Base-by-base conservation (phyloP, 2,329 filamentous ascomycete genomes). In the Talaromyces islandicus region DNA sequence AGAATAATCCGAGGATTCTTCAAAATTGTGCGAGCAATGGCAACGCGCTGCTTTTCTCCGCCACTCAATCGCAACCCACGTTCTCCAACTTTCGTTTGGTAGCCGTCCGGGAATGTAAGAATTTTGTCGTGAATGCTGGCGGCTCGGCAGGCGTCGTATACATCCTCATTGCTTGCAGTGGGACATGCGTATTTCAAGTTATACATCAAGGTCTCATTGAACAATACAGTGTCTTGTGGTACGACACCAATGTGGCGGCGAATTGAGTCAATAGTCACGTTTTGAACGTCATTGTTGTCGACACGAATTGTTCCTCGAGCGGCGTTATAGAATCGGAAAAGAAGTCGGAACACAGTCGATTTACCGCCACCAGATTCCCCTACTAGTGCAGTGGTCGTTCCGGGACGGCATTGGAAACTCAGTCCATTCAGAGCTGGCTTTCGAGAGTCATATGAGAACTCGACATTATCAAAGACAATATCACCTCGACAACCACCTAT, bases 351-450 rank as follows among this genome's bases (percentile, higher is more conserved):
- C 27, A 99, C 85, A 0, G 94, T 99, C 2, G 93, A 97, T 75
- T 99, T 99, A 65, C 94, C 94, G 61, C 94, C 94, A 52, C 94
- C 94, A 32, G 93, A 97, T 74, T 97, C 93, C 64, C 94, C 94
- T 19, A 99, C 94, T 64, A 99, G 88, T 0, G 94, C 94, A 6
- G 93, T 99, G 0, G 92, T 97, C 0, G 92, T 97, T 57, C 94
- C 94, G 1, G 94, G 92, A 19, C 80, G 78, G 73, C 92, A 97
- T 64, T 88, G 87, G 75, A 99, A 97, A 64, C 85, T 88, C 54
- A 99, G 82, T 52, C 92, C 88, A 64, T 89, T 87, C 63, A 99
- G 78, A 1, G 94, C 94, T 7, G 92, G 88, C 71, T 91, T 92
- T 57, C 92, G 89, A 58, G 84, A 80, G 72, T 97, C 92, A 70